Evolutionary conservation across 129 eudicot species (phyloP), one percentile per base, ranked within the genome.

Genomic region (Chrysanthemum seticuspe): DNA sequence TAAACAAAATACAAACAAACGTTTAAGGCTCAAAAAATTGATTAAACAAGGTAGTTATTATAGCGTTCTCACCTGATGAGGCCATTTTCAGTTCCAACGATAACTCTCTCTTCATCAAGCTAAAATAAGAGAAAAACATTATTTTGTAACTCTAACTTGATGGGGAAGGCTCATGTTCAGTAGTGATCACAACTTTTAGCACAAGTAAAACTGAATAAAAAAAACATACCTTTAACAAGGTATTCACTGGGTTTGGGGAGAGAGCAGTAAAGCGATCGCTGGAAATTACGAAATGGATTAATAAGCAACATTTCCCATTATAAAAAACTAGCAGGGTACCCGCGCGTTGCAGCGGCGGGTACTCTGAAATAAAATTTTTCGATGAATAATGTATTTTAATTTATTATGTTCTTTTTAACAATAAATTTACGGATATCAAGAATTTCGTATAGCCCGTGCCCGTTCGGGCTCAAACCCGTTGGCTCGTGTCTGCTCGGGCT

Each of bases 251-350:
- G 75, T 95, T 90, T 75, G 99, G 96, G 55, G 84, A 79, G 63
- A 95, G 87, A 71, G 86, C 96, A 52, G 90, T 84, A 71, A 95
- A 95, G 21, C 99, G 99, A 75, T 95, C 99, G 65, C 99, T 95
- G 86, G 36, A 71, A 66, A 74, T 50, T 64, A 64, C 6, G 10
- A 65, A 16, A 71, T 27, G 48, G 4, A 55, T 70, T 16, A 5
- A 5, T 66, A 65, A 65, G 31, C 66, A 44, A 55, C 59, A 65
- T 25, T 75, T 45, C 14, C 57, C 57, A 27, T 50, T 1, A 64
- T 49, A 71, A 23, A 23, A 45, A 45, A 29, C 21, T 19, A 19
- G 21, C 21, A n/a, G 21, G 21, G 21, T 19, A 19, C 21, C 21
- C 21, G 0, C 21, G 21, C 0, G 21, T 19, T 19, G 21, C 21